Conservation (phyloP, 169 alveolate species). For the Plasmodium knowlesi region DNA sequence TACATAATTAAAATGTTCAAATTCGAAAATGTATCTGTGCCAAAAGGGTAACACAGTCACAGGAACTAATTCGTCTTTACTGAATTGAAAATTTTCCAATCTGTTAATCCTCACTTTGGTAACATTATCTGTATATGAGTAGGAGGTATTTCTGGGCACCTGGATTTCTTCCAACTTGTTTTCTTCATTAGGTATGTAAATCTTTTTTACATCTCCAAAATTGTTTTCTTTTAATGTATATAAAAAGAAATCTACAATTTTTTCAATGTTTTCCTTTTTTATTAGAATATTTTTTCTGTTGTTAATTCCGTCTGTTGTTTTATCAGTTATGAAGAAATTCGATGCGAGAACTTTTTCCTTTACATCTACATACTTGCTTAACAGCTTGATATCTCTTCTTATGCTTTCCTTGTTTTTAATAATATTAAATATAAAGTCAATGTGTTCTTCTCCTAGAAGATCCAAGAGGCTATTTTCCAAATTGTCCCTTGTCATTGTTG, state of each 20-base stretch:
- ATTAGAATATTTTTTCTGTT: background rate
- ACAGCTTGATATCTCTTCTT: slow-evolving; percentile 35
- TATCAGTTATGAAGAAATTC: slow-evolving; percentile 52
- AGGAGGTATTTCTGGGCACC: slow-evolving; percentile 47
- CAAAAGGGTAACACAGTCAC: slow-evolving; percentile 45
- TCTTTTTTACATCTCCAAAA: slow-evolving; percentile 41
- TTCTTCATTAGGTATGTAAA: slow-evolving; percentile 66
- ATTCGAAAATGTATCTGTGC: slow-evolving; percentile 49
- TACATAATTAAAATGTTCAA: slow-evolving; percentile 88
- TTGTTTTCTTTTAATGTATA: slow-evolving; percentile 9
- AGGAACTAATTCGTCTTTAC: slow-evolving; percentile 61
- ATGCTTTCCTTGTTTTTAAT: slow-evolving; percentile 53
- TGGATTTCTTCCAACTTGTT: slow-evolving; percentile 46
- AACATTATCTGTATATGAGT: slow-evolving; percentile 37
- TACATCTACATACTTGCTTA: slow-evolving; percentile 49
- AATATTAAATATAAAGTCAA: slow-evolving; percentile 49
- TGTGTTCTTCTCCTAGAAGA: slow-evolving; percentile 30
- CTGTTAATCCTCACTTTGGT: slow-evolving; percentile 65
- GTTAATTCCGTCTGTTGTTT: slow-evolving; percentile 22
- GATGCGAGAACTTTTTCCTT: slow-evolving; percentile 50
- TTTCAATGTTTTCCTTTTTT: slow-evolving; percentile 59
- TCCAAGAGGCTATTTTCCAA: slow-evolving; percentile 28
- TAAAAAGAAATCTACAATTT: slow-evolving; percentile 46
- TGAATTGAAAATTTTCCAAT: slow-evolving; percentile 42
- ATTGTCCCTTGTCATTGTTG: slow-evolving; percentile 8